Evolutionary conservation across 2,329 filamentous ascomycete genomes (phyloP), one percentile per base, ranked within the genome.

Genomic region (Balansia obtecta): DNA sequence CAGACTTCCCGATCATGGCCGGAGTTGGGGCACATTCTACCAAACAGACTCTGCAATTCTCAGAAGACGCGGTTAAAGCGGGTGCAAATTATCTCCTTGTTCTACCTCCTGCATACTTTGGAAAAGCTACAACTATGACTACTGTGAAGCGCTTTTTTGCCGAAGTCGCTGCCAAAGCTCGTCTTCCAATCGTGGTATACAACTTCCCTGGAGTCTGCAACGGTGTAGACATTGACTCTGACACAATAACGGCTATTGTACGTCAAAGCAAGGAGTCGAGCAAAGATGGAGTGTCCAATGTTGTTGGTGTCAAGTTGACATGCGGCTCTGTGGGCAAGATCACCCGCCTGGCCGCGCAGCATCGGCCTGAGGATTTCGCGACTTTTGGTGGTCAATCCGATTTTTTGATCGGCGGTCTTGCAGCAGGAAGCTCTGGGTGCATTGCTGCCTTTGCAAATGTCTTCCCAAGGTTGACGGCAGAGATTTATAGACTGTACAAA

Each of bases 1-100:
- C 88, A 0, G 83, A 91, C 65, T 95, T 91, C 66, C 89, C 90
- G 32, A 74, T 95, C 56, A 89, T 93, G 74, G 89, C 47, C 69
- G 82, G 82, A 34, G 77, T 80, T 7, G 74, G 79, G 16, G 80
- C 76, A 0, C 81, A 85, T 63, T 83, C 79, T 15, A 84, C 79
- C 2, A 73, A 73, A 54, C 81, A 85, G 64, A 77, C 78, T 3
- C 70, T 82, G 1, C 75, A 83, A 61, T 75, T 74, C 53, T 72
- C 81, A 49, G 58, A 62, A 30, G 82, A 85, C 58, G 82, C 82
- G 1, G 68, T 70, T 18, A 3, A 4, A 2, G 45, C 48, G 4
- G 51, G 53, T 2, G 53, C 53, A 9, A 74, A 55, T 43, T 55
- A 53, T 20, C 54, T 63, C 13, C 50, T 54, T 16, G 53, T 51